Percentiles rank a stretch among this genome's conserved stretches.
phyloP scores from a whole-genome alignment of 2,329 filamentous ascomycete species.

The Fusarium sp. region DNA sequence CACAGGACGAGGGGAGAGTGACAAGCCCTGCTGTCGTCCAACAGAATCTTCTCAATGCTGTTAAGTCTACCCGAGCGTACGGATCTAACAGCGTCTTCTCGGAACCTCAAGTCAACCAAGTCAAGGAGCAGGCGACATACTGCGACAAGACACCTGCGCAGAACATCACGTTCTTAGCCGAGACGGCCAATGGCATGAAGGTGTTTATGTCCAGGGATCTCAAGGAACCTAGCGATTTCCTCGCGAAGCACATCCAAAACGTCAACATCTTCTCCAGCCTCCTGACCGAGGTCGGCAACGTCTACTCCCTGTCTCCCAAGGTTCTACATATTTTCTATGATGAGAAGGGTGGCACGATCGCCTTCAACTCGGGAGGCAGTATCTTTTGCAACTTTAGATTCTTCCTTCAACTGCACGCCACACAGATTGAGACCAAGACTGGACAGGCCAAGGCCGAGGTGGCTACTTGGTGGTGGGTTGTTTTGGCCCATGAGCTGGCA shows the following conservation, averaged over 20 bases:
- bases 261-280: slow-evolving; percentile 78
- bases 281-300: slow-evolving; percentile 74
- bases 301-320: slow-evolving; percentile 78
- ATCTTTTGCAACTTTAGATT: slow-evolving; percentile 95
- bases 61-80: slow-evolving; percentile 82
- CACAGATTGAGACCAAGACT: slow-evolving; percentile 53
- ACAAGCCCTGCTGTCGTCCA: slow-evolving; percentile 72
- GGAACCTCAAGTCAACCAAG: slow-evolving; percentile 75
- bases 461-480: slow-evolving; percentile 91
- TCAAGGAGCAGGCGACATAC: slow-evolving; percentile 87
- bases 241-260: slow-evolving; percentile 68
- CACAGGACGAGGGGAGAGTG: slow-evolving; percentile 63
- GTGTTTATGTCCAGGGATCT: slow-evolving; percentile 76
- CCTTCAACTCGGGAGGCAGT: slow-evolving; percentile 88
- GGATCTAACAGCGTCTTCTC: slow-evolving; percentile 80
- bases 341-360: slow-evolving; percentile 81
- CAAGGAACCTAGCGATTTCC: slow-evolving; percentile 63
- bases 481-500: slow-evolving; percentile 94
- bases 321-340: slow-evolving; percentile 92
- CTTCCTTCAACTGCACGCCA: slow-evolving; percentile 82
- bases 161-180: slow-evolving; percentile 77
- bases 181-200: slow-evolving; percentile 78
- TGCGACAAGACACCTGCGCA: slow-evolving; percentile 83
- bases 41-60: slow-evolving; percentile 80
- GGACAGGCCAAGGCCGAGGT: slow-evolving; percentile 73